A percentile compares a stretch with the other conserved stretches of the same genome.
Evolutionary conservation across 1,139 yeast species (phyloP).

Genomic region (Geotrichum macrosporum): DNA sequence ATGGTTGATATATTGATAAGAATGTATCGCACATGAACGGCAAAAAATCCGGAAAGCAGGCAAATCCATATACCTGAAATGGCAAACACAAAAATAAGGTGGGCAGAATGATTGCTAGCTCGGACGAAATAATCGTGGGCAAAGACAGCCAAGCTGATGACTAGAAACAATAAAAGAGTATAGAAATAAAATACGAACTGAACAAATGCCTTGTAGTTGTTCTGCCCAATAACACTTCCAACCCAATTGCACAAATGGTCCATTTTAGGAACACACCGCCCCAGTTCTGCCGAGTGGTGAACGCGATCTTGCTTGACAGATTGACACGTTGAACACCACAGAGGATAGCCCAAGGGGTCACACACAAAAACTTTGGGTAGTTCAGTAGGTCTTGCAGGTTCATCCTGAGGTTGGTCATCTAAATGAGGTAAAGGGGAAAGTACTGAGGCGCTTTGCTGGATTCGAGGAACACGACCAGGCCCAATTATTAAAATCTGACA

Average conservation of each 20-base stretch:
- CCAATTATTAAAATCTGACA: constrained; percentile 33
- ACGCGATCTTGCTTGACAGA: constrained; percentile 82
- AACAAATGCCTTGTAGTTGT: constrained; percentile 68
- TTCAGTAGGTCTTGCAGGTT: constrained; percentile 1
- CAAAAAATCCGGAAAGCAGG: constrained; percentile 32
- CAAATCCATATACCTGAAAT: constrained; percentile 30
- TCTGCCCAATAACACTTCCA: constrained; percentile 74
- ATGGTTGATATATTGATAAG: constrained; percentile 36
- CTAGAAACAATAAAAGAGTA: constrained; percentile 41
- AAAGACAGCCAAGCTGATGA: constrained; percentile 34
- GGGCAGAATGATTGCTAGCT: constrained; percentile 23
- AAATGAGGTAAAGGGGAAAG: not conserved
- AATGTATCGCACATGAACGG: constrained; percentile 34
- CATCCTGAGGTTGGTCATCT: not conserved
- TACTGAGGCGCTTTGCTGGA: constrained; percentile 1
- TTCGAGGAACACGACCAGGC: constrained; percentile 33
- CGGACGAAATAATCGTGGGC: constrained; percentile 24
- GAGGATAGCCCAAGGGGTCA: constrained; percentile 45
- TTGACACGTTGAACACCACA: constrained; percentile 67
- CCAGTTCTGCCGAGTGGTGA: constrained; percentile 76
- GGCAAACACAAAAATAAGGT: constrained; percentile 35
- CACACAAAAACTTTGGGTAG: constrained; percentile 35
- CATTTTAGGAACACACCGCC: constrained; percentile 57
- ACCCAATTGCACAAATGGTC: constrained; percentile 95
- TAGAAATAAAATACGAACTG: constrained; percentile 61